Evolutionary conservation across 2,329 filamentous ascomycete genomes (phyloP), one percentile per base, ranked within the genome.

Genomic region (Phialophora verrucosa): DNA sequence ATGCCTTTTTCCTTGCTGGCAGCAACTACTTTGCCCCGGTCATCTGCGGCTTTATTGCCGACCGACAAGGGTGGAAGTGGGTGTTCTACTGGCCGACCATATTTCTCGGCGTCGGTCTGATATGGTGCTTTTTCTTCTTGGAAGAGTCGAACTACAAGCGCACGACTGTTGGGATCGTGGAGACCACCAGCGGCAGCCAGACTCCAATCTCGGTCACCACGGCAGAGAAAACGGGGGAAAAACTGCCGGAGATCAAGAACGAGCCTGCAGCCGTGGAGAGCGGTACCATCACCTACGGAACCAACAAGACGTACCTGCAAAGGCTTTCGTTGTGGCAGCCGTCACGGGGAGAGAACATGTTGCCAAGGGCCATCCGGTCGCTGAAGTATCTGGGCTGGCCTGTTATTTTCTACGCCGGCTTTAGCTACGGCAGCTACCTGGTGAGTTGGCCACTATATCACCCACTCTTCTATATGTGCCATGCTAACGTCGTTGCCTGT

Each of bases 341-440:
- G 4, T 61, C 65, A 20, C 62, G 59, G 2, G 67, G 67, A 31
- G 51, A 69, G 31, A 38, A 58, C 14, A 62, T 69, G 47, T 14
- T 67, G 17, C 20, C 32, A 20, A 49, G 67, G 44, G 59, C 69
- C 12, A 20, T 60, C n/a, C 32, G 55, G 11, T 68, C 65, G 10
- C 59, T 78, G 47, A 65, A 63, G n/a, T 69, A 72, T 35, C 54
- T 68, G 12, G 69, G 65, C 14, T 80, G 78, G 64, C 76, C 78
- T 1, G 75, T 79, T 49, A 78, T 80, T 44, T 75, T 76, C 67
- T 80, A 77, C 67, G 72, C 77, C 14, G 78, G 79, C 17, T 80
- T 80, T 71, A 74, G 69, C 29, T 80, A 80, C 70, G 79, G 79
- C 44, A 74, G 71, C 53, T 77, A 77, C 59, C 73, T 81, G 11